Evolutionary conservation across 345 rosid genomes (phyloP), one percentile per base, ranked within the genome.

Genomic region (Pelargonium nanum): DNA sequence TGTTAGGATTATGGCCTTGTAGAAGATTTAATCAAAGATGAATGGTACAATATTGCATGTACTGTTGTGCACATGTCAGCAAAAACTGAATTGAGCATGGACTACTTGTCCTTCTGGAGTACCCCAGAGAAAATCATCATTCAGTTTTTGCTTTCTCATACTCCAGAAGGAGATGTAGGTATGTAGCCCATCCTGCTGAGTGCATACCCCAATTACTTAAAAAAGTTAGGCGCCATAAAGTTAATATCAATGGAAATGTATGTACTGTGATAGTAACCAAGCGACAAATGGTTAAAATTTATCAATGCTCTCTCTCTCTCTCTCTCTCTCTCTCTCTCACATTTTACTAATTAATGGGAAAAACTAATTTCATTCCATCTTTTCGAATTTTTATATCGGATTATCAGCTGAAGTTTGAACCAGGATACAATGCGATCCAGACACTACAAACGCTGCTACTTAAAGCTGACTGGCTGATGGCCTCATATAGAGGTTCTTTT

Each of bases 381-480:
- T n/a, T n/a, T 19, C 15, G 64, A 24, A 8, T 12, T 55, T 19
- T 67, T n/a, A n/a, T n/a, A n/a, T n/a, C 89, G 97, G 99, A 96
- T 23, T 93, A 97, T 97, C 97, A 93, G 68, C 69, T 88, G 68
- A 93, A 93, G 75, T 91, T 93, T 0, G 96, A 89, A 77, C 99
- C 96, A 4, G 78, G 70, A 55, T 93, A 87, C 64, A 81, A 93
- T 60, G 88, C 89, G 61, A 89, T 93, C 96, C 76, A 72, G 6
- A 89, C 94, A 1, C 74, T 93, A 55, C 96, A 87, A 69, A 74
- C 81, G 7, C 74, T 93, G 71, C 75, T 93, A 48, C 86, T 87
- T 16, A 83, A 77, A 75, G 86, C 82, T 4, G 99, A 93, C 74
- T 89, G 99, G 99, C 75, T 92, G 62, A 93, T 93, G 99, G 97